These are phyloP conservation scores for Firmiana major DNA, from an alignment of 345 rosid species.

Conservation along the genomic window DNA sequence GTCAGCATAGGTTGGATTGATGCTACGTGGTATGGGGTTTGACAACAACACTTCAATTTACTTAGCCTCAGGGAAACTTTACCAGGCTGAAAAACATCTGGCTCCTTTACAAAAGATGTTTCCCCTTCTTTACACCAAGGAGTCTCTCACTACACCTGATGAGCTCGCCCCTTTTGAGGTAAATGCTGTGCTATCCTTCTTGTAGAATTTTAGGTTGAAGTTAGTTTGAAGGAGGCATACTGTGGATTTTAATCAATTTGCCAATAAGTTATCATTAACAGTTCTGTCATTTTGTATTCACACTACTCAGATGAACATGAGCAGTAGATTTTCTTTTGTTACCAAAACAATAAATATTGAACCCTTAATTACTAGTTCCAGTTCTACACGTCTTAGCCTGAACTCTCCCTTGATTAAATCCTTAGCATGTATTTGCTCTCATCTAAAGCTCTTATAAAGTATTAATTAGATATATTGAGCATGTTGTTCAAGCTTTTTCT, in stretches of 20 bases:
- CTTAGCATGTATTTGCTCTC: background rate
- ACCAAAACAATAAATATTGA: background rate
- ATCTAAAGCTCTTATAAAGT: background rate
- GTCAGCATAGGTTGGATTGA: constrained; percentile 91
- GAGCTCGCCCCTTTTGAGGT: constrained; percentile 92
- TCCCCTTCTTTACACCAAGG: constrained; percentile 80
- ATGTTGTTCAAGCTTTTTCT: background rate
- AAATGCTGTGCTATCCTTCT: constrained; percentile 4
- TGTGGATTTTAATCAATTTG: background rate
- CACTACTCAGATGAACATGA: background rate
- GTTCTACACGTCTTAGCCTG: background rate
- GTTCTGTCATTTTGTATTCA: background rate
- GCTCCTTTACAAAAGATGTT: constrained; percentile 77
- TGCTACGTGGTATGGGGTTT: constrained; percentile 98
- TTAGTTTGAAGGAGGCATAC: background rate
- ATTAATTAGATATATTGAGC: background rate
- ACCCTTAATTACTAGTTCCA: background rate
- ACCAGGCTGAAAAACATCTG: constrained; percentile 61
- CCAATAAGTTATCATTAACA: constrained; percentile 6
- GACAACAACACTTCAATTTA: constrained; percentile 75
- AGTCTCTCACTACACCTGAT: constrained; percentile 75
- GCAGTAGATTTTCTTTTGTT: background rate
- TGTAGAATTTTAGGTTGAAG: background rate
- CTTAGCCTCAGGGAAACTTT: constrained; percentile 80
- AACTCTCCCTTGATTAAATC: background rate